Conservation (phyloP, 2,329 filamentous ascomycete genomes). For the Colletotrichum spaethianum region DNA sequence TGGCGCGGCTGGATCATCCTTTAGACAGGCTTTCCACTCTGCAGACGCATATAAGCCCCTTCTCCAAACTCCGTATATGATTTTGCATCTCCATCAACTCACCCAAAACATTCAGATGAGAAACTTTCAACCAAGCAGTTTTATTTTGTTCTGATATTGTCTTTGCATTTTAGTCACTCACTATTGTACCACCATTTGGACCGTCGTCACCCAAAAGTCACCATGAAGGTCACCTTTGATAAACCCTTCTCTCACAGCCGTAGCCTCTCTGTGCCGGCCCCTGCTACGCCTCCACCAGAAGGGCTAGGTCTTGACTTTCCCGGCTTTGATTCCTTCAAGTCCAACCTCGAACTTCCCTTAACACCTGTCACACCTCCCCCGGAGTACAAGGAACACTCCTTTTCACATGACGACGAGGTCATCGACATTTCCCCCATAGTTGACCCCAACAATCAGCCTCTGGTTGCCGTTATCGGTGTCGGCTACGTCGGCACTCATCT, state of each 20-base stretch:
- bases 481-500: constrained; percentile 67
- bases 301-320: neutral
- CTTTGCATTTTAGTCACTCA: neutral
- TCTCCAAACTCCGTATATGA: neutral
- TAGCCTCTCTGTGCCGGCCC: constrained; percentile 10
- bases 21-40: no score
- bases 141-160: neutral
- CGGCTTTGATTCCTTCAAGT: constrained; percentile 4
- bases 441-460: constrained; percentile 41
- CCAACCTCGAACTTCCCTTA: neutral
- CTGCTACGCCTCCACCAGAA: neutral
- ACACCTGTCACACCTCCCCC: constrained; percentile 10
- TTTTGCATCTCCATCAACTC: neutral
- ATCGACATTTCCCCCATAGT: neutral
- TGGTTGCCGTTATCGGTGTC: constrained; percentile 65
- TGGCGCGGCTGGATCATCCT: neutral
- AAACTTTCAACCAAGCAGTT: neutral
- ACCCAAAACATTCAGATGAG: neutral
- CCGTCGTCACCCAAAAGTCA: no score
- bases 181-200: neutral
- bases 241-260: constrained; percentile 14
- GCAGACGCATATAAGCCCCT: neutral
- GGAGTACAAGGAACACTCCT: constrained; percentile 7
- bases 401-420: constrained; percentile 15
- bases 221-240: neutral